Evolutionary conservation across 2,329 filamentous ascomycete species (phyloP).

Genomic region (Hymenoscyphus fructigenus): DNA sequence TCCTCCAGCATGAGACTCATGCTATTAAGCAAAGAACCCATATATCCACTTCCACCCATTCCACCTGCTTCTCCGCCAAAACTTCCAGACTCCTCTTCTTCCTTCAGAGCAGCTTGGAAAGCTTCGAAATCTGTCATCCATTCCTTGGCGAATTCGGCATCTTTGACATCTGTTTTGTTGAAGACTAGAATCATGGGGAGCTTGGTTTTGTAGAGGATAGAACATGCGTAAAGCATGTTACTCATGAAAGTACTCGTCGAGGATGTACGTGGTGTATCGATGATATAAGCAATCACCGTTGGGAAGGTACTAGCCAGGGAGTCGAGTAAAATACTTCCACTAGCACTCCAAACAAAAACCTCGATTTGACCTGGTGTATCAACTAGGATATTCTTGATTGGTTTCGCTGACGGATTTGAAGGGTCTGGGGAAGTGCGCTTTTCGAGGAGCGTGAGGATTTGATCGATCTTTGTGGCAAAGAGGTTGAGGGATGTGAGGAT

Average conservation of each 20-base stretch:
- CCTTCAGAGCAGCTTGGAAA: conserved; percentile 81
- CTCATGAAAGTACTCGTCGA: conserved; percentile 98
- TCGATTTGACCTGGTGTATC: conserved; percentile 98
- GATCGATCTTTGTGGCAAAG: conserved; percentile 97
- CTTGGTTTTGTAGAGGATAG: conserved; percentile 97
- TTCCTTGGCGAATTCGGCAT: conserved; percentile 87
- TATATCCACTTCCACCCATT: conserved; percentile 83
- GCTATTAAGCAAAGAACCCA: conserved; percentile 92
- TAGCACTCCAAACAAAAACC: conserved; percentile 97
- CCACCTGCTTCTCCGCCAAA: conserved; percentile 71
- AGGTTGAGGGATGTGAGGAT: conserved; percentile 95
- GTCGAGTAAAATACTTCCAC: conserved; percentile 89
- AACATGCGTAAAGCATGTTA: conserved; percentile 99
- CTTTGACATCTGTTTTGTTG: conserved; percentile 97
- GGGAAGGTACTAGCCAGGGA: conserved; percentile 92
- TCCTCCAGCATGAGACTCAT: conserved; percentile 98
- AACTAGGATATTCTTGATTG: conserved; percentile 81
- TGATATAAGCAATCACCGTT: conserved; percentile 94
- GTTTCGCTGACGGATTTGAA: conserved; percentile 57
- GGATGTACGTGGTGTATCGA: conserved; percentile 90
- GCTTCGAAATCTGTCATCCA: conserved; percentile 99
- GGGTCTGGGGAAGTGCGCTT: conserved; percentile 73
- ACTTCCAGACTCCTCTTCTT: conserved; percentile 75
- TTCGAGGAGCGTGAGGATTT: conserved; percentile 85
- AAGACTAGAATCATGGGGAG: conserved; percentile 98